Evolutionary conservation across 192 early-diverging fungal genomes (phyloP).

Genomic region (Powellomyces hirtus): DNA sequence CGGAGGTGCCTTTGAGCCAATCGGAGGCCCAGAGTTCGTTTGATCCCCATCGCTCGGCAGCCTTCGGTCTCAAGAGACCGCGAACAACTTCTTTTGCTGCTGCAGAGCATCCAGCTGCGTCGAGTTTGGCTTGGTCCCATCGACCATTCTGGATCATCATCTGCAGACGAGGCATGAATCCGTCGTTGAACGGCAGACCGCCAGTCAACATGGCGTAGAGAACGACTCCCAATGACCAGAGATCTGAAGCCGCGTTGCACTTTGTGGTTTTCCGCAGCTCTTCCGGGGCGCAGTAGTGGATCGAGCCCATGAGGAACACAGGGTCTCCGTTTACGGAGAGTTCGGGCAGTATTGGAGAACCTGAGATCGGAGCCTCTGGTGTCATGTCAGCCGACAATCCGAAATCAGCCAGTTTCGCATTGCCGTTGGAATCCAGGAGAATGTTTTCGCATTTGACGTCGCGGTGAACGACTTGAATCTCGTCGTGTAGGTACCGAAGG

Average conservation of each 20-base stretch:
- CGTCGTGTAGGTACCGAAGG: conserved; percentile 75
- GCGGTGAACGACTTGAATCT: conserved; percentile 72
- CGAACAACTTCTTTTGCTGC: conserved; percentile 39
- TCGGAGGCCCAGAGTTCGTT: conserved; percentile 22
- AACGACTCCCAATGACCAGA: conserved; percentile 78
- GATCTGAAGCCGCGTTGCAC: conserved; percentile 57
- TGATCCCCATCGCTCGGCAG: conserved; percentile 34
- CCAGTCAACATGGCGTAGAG: conserved; percentile 71
- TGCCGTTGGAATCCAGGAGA: conserved; percentile 46
- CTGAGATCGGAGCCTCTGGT: neutral
- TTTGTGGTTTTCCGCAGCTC: conserved; percentile 48
- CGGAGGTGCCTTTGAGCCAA: conserved; percentile 19
- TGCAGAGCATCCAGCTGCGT: conserved; percentile 13
- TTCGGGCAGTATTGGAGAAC: conserved; percentile 15
- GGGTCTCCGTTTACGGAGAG: conserved; percentile 4
- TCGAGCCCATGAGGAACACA: conserved; percentile 12
- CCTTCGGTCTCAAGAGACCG: conserved; percentile 37
- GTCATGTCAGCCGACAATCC: conserved; percentile 62
- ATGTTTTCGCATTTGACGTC: conserved; percentile 96
- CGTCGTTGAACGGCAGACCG: conserved; percentile 73
- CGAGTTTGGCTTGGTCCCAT: conserved; percentile 50
- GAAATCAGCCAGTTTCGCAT: conserved; percentile 83
- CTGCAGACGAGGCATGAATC: conserved; percentile 68
- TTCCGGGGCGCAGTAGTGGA: conserved; percentile 47
- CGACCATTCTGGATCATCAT: conserved; percentile 63